Conservation (phyloP, 1,284 basidiomycete species). For the Puccinia novopanici region DNA sequence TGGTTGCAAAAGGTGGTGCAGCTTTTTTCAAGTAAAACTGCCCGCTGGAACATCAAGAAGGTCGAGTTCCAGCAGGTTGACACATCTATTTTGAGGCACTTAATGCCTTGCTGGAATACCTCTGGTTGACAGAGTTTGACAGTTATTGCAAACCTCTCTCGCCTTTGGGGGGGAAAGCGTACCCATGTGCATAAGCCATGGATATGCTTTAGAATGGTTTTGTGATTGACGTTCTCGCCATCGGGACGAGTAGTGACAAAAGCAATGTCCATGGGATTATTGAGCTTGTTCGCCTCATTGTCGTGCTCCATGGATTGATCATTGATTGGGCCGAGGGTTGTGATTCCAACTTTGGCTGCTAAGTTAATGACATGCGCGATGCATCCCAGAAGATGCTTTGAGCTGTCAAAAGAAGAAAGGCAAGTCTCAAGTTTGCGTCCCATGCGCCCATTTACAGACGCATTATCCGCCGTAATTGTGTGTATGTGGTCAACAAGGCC, state of each 20-base stretch:
- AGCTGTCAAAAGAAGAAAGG: not conserved
- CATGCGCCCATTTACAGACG: not conserved
- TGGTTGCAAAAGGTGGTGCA: too few relatives aligned
- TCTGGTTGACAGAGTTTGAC: too few relatives aligned
- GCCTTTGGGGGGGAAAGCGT: too few relatives aligned
- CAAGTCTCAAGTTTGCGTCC: not conserved
- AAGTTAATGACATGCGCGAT: conserved; percentile 14
- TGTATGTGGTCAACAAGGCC: not conserved
- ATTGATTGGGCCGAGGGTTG: not conserved
- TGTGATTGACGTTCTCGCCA: not conserved
- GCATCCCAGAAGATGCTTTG: not conserved
- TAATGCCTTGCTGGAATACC: too few relatives aligned
- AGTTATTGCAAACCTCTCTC: too few relatives aligned
- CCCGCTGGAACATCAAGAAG: too few relatives aligned
- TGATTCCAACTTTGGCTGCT: not conserved
- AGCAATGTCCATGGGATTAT: not conserved
- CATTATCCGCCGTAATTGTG: conserved; percentile 23
- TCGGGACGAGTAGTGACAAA: not conserved
- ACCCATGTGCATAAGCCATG: not conserved
- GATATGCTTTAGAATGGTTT: not conserved
- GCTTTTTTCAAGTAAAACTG: too few relatives aligned
- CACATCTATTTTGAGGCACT: too few relatives aligned
- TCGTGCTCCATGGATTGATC: too few relatives aligned
- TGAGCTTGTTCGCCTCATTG: too few relatives aligned
- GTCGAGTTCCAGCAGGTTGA: too few relatives aligned